Evolutionary conservation across 257 asterid genomes (phyloP).

Genomic region (Paraleonurus japonicus): DNA sequence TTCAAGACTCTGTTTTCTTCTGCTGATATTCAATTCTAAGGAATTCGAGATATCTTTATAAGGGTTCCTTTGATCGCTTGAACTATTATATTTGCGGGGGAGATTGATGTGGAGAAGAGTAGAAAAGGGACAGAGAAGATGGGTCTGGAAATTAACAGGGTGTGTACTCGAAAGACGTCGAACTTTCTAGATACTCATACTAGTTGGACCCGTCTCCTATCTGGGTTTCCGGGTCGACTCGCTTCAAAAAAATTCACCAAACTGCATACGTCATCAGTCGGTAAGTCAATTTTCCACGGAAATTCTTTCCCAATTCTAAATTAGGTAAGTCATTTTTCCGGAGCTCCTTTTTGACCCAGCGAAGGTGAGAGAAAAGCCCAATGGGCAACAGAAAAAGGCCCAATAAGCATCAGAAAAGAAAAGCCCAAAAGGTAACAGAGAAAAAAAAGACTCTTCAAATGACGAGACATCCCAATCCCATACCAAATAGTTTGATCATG

Average conservation of each 20-base stretch:
- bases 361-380: no score
- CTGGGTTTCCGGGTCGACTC: conserved; percentile 5
- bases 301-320: no score
- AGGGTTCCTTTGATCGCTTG: neutral
- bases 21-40: neutral
- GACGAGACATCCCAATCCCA: no score
- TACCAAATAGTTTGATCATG: no score
- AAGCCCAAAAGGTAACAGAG: no score
- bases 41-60: neutral
- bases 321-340: no score
- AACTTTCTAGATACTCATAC: conserved; percentile 55
- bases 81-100: neutral
- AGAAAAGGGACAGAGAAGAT: conserved; percentile 21
- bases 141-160: conserved; percentile 38
- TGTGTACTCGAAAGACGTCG: conserved; percentile 39
- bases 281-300: no score
- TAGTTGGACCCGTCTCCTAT: neutral
- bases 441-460: no score
- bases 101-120: conserved; percentile 1
- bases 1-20: conserved; percentile 8
- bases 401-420: no score
- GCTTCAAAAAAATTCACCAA: no score
- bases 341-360: no score
- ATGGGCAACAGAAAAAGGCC: neutral
- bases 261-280: neutral